Conservation (phyloP, 1,139 yeast genomes). For the Saccharomyces hybrid region DNA sequence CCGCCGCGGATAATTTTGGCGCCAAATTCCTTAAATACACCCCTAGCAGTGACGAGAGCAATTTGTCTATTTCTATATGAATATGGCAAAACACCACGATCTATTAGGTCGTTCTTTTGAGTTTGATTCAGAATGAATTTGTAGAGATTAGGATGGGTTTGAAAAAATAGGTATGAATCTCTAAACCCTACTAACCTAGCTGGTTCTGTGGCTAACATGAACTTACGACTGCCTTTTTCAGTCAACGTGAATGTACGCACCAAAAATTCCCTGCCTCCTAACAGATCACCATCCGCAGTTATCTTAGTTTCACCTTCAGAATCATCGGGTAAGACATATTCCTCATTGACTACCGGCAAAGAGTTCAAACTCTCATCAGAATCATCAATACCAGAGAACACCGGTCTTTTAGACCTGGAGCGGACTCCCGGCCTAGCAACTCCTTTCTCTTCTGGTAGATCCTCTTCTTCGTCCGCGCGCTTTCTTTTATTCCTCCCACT, state of each 20-base stretch:
- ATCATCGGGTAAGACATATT: constrained; percentile 74
- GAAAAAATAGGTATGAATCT: constrained; percentile 85
- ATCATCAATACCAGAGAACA: constrained; percentile 13
- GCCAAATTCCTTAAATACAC: too few relatives aligned
- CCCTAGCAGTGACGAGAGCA: too few relatives aligned
- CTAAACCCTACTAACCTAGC: constrained; percentile 92
- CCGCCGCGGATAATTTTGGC: too few relatives aligned
- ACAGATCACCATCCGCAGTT: constrained; percentile 56
- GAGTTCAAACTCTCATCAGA: constrained; percentile 40
- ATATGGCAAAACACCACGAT: constrained; percentile 75
- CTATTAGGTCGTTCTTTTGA: constrained; percentile 77
- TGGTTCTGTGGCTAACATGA: constrained; percentile 92
- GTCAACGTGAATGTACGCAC: constrained; percentile 74
- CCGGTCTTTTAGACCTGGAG: not conserved
- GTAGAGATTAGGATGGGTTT: constrained; percentile 63
- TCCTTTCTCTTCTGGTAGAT: constrained; percentile 17
- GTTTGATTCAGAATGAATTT: constrained; percentile 69
- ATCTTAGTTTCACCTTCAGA: constrained; percentile 74
- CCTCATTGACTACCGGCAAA: constrained; percentile 62
- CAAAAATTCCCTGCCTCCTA: constrained; percentile 69
- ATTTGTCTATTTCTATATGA: constrained; percentile 41
- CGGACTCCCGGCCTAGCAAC: not conserved
- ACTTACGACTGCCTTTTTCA: constrained; percentile 66
- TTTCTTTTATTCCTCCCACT: constrained; percentile 1
- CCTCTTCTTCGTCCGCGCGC: constrained; percentile 10